phyloP scores from a whole-genome alignment of 2,329 filamentous ascomycete species.

The Ampelomyces quisqualis region DNA sequence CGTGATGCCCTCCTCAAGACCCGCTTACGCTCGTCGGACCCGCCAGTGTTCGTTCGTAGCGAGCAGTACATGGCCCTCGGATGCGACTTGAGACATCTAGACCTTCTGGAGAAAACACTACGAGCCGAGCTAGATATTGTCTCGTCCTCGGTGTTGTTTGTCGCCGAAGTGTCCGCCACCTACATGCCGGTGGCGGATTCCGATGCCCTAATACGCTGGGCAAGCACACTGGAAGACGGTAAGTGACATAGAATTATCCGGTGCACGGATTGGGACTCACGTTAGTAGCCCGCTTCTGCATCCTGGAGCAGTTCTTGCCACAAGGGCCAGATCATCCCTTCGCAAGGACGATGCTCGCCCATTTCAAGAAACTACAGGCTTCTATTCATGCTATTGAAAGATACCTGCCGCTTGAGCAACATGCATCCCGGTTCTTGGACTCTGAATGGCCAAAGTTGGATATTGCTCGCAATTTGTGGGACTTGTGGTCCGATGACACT shows the following conservation, averaged over 20 bases:
- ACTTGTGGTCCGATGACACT: conserved; percentile 70
- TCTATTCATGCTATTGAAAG: conserved; percentile 71
- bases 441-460: conserved; percentile 68
- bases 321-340: conserved; percentile 79
- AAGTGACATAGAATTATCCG: conserved; percentile 26
- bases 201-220: conserved; percentile 76
- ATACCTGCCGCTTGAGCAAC: conserved; percentile 67
- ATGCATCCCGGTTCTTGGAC: conserved; percentile 65
- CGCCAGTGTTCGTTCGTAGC: conserved; percentile 49
- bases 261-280: conserved; percentile 7
- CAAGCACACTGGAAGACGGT: conserved; percentile 69
- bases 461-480: conserved; percentile 70
- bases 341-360: conserved; percentile 78
- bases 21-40: conserved; percentile 29
- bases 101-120: conserved; percentile 61
- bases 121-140: conserved; percentile 59
- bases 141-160: conserved; percentile 68
- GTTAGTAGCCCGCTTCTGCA: conserved; percentile 70
- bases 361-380: conserved; percentile 79
- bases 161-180: conserved; percentile 87
- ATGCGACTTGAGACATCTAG: conserved; percentile 73
- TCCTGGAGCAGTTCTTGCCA: conserved; percentile 84
- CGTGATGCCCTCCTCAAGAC: conserved; percentile 39
- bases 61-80: conserved; percentile 75
- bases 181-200: conserved; percentile 79